Evolutionary conservation across 2,329 filamentous ascomycete species (phyloP).

Genomic region (Knufia petricola): DNA sequence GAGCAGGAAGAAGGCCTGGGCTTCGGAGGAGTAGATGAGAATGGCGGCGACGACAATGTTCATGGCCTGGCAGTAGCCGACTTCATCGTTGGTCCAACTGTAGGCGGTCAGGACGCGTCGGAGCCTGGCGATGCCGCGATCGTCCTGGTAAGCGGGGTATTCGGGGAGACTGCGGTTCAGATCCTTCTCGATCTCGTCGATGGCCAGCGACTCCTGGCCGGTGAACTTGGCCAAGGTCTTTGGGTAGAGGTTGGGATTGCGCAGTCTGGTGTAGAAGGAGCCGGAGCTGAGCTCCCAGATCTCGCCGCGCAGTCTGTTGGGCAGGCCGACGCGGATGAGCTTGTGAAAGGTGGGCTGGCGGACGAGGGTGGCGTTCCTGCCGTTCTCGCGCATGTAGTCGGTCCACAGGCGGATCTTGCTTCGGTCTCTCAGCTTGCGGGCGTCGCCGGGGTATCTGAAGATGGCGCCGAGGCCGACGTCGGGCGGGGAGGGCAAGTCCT

Average conservation of each 20-base stretch:
- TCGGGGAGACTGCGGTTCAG: slow-evolving; percentile 92
- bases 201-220: slow-evolving; percentile 82
- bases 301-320: slow-evolving; percentile 85
- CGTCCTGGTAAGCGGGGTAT: slow-evolving; percentile 93
- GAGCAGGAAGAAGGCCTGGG: slow-evolving; percentile 89
- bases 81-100: slow-evolving; percentile 91
- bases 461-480: slow-evolving; percentile 88
- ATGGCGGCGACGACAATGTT: slow-evolving; percentile 98
- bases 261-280: slow-evolving; percentile 76
- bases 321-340: slow-evolving; percentile 86
- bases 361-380: slow-evolving; percentile 81
- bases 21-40: slow-evolving; percentile 95
- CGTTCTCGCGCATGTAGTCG: slow-evolving; percentile 92
- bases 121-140: slow-evolving; percentile 84
- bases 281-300: slow-evolving; percentile 94
- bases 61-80: slow-evolving; percentile 99
- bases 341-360: slow-evolving; percentile 97
- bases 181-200: slow-evolving; percentile 98
- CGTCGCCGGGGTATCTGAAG: slow-evolving; percentile 90
- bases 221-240: slow-evolving; percentile 77
- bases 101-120: slow-evolving; percentile 90
- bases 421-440: slow-evolving; percentile 82
- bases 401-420: slow-evolving; percentile 98
- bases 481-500: slow-evolving; percentile 48
- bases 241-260: slow-evolving; percentile 71